These are phyloP conservation scores for Pythium biforme DNA, from an alignment of 352 stramenopile genomes.

Conservation along the genomic window DNA sequence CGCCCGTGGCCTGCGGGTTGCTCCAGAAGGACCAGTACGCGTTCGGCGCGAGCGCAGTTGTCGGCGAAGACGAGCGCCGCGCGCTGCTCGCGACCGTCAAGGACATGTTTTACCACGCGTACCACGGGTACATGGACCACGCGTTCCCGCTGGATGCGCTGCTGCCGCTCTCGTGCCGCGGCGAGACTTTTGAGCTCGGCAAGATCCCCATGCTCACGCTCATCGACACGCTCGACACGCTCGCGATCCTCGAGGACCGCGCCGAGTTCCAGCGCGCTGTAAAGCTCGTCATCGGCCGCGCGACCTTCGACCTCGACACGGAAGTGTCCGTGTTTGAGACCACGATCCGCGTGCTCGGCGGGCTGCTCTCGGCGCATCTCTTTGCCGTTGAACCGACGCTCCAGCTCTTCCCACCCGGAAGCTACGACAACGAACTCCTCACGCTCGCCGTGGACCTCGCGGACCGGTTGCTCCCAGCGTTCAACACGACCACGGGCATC, in stretches of 20 bases:
- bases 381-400: slow-evolving; percentile 63
- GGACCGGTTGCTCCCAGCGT: slow-evolving; percentile 94
- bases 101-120: slow-evolving; percentile 91
- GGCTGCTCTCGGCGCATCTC: slow-evolving; percentile 89
- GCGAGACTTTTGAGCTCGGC: slow-evolving; percentile 72
- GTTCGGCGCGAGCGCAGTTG: slow-evolving; percentile 40
- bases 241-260: slow-evolving; percentile 82
- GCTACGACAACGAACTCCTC: slow-evolving; percentile 93
- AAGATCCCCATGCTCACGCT: slow-evolving; percentile 87
- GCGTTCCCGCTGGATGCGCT: slow-evolving; percentile 85
- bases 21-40: slow-evolving; percentile 74
- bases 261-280: slow-evolving; percentile 75
- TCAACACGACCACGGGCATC: slow-evolving; percentile 95
- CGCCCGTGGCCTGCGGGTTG: slow-evolving; percentile 65
- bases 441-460: slow-evolving; percentile 93
- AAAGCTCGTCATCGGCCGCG: slow-evolving; percentile 48
- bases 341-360: slow-evolving; percentile 91
- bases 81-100: slow-evolving; percentile 63
- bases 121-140: slow-evolving; percentile 80
- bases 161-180: slow-evolving; percentile 63
- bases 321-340: slow-evolving; percentile 94
- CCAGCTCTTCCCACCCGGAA: slow-evolving; percentile 49
- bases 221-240: slow-evolving; percentile 90
- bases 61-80: slow-evolving; percentile 55
- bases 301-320: slow-evolving; percentile 83